phyloP scores from a whole-genome alignment of 257 asterid species.

The Solanum etuberosum region DNA sequence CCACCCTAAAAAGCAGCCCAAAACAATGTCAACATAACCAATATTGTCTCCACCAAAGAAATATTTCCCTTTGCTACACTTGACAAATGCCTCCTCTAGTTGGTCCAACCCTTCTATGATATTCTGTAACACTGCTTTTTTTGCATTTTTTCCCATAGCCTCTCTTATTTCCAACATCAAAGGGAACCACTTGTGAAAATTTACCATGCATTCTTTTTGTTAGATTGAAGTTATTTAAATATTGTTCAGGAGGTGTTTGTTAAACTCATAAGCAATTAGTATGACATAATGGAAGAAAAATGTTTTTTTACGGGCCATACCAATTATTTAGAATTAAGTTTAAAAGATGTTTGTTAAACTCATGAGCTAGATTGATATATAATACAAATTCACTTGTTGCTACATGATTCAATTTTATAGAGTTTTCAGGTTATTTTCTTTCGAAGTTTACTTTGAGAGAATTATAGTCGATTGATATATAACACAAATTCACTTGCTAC shows the following conservation, averaged over 20 bases:
- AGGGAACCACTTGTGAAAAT: constrained; percentile 10
- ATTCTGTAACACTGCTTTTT: not conserved
- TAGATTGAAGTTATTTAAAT: not conserved
- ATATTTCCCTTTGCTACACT: not conserved
- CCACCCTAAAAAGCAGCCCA: constrained; percentile 1
- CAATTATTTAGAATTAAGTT: not conserved
- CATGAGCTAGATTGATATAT: not conserved
- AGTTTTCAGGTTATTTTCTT: too few relatives aligned
- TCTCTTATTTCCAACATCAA: constrained; percentile 1
- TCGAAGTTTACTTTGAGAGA: not conserved
- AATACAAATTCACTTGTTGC: too few relatives aligned
- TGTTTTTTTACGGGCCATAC: not conserved
- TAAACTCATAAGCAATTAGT: too few relatives aligned
- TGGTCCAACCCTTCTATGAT: not conserved
- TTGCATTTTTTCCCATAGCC: not conserved
- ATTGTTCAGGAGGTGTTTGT: not conserved
- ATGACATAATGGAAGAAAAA: not conserved
- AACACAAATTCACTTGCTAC: too few relatives aligned
- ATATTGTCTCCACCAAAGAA: constrained; percentile 7
- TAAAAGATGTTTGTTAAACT: not conserved
- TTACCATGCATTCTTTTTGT: not conserved
- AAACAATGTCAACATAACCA: constrained; percentile 2
- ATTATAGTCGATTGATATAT: not conserved
- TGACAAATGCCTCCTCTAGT: not conserved
- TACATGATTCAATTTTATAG: too few relatives aligned